A percentile compares a stretch with the other conserved stretches of the same genome.
phyloP scores from a whole-genome alignment of 2,329 filamentous ascomycete species.

The Fusarium veterinarium region DNA sequence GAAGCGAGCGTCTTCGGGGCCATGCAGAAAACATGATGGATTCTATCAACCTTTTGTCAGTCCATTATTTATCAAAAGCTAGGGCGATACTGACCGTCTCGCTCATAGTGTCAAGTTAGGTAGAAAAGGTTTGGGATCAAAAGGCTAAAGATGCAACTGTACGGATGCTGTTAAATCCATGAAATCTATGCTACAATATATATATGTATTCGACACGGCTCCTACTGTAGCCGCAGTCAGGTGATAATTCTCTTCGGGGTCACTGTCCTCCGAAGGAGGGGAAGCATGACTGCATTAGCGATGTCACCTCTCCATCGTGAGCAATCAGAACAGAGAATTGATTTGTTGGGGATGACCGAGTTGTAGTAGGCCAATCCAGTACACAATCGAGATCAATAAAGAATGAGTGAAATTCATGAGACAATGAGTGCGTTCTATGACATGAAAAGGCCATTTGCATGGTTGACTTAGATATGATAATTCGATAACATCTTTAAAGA shows the following conservation, averaged over 20 bases:
- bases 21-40: conserved; percentile 39
- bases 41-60: conserved; percentile 2
- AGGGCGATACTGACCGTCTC: background rate
- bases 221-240: background rate
- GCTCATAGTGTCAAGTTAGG: background rate
- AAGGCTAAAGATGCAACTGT: background rate
- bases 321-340: background rate
- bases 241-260: conserved; percentile 19
- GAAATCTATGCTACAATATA: background rate
- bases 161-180: background rate
- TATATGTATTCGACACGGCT: background rate
- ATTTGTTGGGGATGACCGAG: background rate
- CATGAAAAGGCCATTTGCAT: background rate
- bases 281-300: background rate
- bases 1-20: conserved; percentile 34
- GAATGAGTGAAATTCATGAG: background rate
- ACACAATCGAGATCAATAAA: background rate
- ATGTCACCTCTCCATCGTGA: background rate
- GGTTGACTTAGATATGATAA: too few relatives aligned
- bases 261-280: conserved; percentile 22
- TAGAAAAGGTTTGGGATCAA: background rate
- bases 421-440: background rate
- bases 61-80: too few relatives aligned
- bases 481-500: background rate
- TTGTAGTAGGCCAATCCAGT: background rate